Evolutionary conservation across 2,329 filamentous ascomycete genomes (phyloP).

Genomic region (Rutstroemia sp.): DNA sequence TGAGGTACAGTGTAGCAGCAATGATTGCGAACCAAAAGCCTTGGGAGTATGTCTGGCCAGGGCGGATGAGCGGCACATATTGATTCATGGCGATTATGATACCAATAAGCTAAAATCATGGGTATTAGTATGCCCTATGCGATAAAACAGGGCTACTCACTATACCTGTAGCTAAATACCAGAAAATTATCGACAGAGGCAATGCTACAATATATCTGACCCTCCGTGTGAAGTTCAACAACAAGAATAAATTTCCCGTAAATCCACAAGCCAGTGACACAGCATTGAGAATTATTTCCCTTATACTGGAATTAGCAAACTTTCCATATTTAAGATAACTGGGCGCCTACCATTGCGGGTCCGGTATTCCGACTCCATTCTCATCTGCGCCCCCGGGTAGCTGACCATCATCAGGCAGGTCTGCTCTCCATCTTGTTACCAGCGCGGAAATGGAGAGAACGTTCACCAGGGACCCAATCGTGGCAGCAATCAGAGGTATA

Average conservation of each 20-base stretch:
- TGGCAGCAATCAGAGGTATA: conserved; percentile 56
- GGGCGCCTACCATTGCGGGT: conserved; percentile 50
- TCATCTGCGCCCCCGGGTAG: conserved; percentile 38
- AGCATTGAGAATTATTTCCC: conserved; percentile 55
- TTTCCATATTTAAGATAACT: not conserved
- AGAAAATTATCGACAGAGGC: conserved; percentile 59
- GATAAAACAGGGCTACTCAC: conserved; percentile 37
- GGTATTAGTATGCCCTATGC: conserved; percentile 1
- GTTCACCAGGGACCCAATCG: conserved; percentile 64
- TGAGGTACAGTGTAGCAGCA: conserved; percentile 53
- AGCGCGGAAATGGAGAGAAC: conserved; percentile 60
- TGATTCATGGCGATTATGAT: conserved; percentile 50
- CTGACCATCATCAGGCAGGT: conserved; percentile 38
- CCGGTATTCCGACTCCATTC: conserved; percentile 44
- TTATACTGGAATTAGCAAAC: conserved; percentile 20
- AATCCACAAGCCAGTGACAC: conserved; percentile 57
- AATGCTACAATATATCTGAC: conserved; percentile 61
- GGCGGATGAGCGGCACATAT: conserved; percentile 40
- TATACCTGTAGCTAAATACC: conserved; percentile 54
- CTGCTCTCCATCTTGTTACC: conserved; percentile 54
- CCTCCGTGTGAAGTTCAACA: conserved; percentile 61
- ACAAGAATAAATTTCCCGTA: conserved; percentile 57
- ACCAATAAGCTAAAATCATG: conserved; percentile 41
- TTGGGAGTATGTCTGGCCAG: conserved; percentile 50
- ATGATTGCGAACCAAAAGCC: conserved; percentile 65